A percentile compares a stretch with the other conserved stretches of the same genome.
Evolutionary conservation across 2,329 filamentous ascomycete genomes (phyloP).

Genomic region (Neonectria punicea): DNA sequence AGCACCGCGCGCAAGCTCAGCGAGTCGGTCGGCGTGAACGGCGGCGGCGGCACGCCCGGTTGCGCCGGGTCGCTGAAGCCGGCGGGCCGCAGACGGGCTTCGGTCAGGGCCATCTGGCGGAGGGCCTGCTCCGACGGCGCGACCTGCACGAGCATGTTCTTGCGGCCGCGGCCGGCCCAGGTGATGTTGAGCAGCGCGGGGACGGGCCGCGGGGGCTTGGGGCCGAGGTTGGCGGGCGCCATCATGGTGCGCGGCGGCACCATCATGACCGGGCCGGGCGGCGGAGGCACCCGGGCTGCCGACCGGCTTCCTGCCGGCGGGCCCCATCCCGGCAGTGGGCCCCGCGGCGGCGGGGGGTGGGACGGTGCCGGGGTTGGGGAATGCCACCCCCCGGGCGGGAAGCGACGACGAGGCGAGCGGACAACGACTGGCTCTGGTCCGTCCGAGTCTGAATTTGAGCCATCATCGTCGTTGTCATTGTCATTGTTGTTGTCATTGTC

Average conservation of each 20-base stretch:
- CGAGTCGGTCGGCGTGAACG: constrained; percentile 13
- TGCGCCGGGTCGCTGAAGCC: constrained; percentile 21
- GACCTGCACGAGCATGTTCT: constrained; percentile 45
- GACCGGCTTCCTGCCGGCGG: not conserved
- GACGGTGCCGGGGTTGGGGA: not conserved
- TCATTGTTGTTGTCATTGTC: constrained; percentile 18
- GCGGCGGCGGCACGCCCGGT: constrained; percentile 5
- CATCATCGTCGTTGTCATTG: not conserved
- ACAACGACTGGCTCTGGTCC: not conserved
- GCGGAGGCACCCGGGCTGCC: constrained; percentile 5
- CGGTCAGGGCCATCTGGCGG: constrained; percentile 30
- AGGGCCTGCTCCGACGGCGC: constrained; percentile 49
- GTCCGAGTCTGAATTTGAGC: not conserved
- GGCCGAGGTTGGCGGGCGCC: not conserved
- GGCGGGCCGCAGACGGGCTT: constrained; percentile 33
- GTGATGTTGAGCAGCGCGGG: constrained; percentile 42
- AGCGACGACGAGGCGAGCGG: constrained; percentile 5
- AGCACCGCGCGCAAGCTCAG: constrained; percentile 27
- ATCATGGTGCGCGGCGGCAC: not conserved
- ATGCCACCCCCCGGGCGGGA: not conserved
- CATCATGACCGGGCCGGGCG: not conserved
- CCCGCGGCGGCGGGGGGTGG: constrained; percentile 10
- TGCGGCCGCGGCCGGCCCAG: constrained; percentile 44
- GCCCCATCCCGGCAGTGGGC: not conserved
- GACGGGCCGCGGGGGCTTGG: constrained; percentile 3